Base-by-base conservation (phyloP, 805 yeast species). In the Ogataea philodendri region DNA sequence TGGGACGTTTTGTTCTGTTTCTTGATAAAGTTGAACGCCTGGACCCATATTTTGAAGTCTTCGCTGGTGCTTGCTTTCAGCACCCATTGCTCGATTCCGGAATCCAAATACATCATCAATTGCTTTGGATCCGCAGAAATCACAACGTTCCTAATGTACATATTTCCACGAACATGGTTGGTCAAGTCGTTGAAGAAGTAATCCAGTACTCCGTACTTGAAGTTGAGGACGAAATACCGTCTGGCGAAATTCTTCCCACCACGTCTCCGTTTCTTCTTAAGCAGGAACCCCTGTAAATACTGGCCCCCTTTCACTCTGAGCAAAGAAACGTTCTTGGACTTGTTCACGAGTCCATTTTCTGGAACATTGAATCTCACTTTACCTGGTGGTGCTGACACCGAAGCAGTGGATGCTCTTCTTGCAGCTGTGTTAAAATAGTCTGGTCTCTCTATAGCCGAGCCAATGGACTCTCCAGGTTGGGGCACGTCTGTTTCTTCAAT, bases 61-160 rank as follows among this genome's bases (percentile, higher is more conserved):
- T 70, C 66, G 8, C 62, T 60, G 38, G 69, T 76, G 30, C 69
- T 63, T 0, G 97, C 84, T 50, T 84, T 85, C 42, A 90, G 66
- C 23, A 77, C 78, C 97, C 97, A 90, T 7, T 84, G 79, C 57
- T 90, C 97, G 78, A 90, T 80, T 3, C 97, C 97, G 0, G 97
- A 87, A 57, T 93, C 97, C 40, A 93, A 73, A 29, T 82, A 78
- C 26, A 93, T 78, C 51, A 84, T 81, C 35, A 75, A 63, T 15
- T 76, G 74, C 39, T 74, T 73, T 16, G 76, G 69, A 49, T 81
- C 81, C 0, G 95, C 95, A 38, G 89, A 76, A 2, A 93, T 78
- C n/a, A 84, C 84, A 3, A 95, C 79, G 30, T 83, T 72, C 35
- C 74, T 77, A 31, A 93, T 77, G 22, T 90, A 94, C 86, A 93